Base-by-base conservation (phyloP, 208 protist species). In the Crithidia bombi region DNA sequence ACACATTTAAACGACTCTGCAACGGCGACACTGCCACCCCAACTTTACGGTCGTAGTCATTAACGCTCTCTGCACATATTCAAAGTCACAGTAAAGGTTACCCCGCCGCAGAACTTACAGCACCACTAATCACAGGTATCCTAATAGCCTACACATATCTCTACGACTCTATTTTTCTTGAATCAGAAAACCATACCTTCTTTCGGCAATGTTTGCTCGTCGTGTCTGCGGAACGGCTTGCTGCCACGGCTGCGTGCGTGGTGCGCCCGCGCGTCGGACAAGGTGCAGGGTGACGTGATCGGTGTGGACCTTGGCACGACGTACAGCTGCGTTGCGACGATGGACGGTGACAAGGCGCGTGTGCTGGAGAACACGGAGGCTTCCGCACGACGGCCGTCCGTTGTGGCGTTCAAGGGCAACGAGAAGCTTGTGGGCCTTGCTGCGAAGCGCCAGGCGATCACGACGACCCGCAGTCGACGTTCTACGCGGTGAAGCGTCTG, bases 311-410 rank as follows among this genome's bases (percentile, higher is more conserved):
- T 95, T 4, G 90, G 90, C 38, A 95, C 90, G 25, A 96, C 90
- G 35, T 90, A 89, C 79, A 89, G 80, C 75, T 79, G 69, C 63
- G 89, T 93, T 26, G 89, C 80, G 12, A 73, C 77, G 55, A 83
- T 86, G 77, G 69, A 90, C 21, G 86, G 83, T 32, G 98, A 99
- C 87, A 99, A 99, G 86, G 86, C 93, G 5, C 54, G 87, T 89
- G 74, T 92, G 76, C 72, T 94, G 57, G 77, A 89, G 71, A 94
- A 94, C 75, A 75, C 85, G 23, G 79, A 89, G 79, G 90, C 75
- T 90, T 90, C 75, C 82, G 90, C 65, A 96, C 88, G 57, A 96
- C 90, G 39, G n/a, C 90, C 90, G 49, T 93, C 86, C 43, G 85
- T 93, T 44, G 89, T 96, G 2, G 87, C 87, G 51, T 96, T 93